Percentiles rank a stretch among this genome's conserved stretches.
phyloP scores from a whole-genome alignment of 805 yeast species.

The Candida ulmi region DNA sequence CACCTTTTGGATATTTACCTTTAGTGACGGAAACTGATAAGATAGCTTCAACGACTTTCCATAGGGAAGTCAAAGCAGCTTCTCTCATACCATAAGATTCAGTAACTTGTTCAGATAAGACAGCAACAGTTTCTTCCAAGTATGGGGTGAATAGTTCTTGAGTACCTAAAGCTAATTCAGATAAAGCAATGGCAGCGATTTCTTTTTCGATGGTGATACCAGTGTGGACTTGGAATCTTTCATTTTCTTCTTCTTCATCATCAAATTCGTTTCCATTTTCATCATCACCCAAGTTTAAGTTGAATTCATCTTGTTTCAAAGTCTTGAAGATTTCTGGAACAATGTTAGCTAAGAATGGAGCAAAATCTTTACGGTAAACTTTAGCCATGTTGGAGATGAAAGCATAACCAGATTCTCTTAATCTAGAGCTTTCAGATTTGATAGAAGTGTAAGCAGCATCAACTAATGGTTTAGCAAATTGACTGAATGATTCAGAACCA shows the following conservation, averaged over 20 bases:
- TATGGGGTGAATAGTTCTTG: constrained; percentile 74
- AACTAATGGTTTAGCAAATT: constrained; percentile 82
- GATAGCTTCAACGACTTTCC: constrained; percentile 78
- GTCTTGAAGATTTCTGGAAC: constrained; percentile 82
- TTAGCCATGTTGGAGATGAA: constrained; percentile 91
- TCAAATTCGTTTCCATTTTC: constrained; percentile 34
- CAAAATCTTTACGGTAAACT: constrained; percentile 87
- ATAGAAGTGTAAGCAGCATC: constrained; percentile 82
- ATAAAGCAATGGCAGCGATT: constrained; percentile 85
- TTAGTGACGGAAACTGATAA: constrained; percentile 44
- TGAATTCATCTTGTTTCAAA: constrained; percentile 82
- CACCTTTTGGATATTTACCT: constrained; percentile 55
- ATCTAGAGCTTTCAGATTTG: constrained; percentile 70
- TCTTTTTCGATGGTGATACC: constrained; percentile 96
- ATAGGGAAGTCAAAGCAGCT: constrained; percentile 74
- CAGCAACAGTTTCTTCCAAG: constrained; percentile 62
- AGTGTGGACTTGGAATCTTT: constrained; percentile 81
- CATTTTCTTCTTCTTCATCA: constrained; percentile 55
- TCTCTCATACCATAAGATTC: constrained; percentile 90
- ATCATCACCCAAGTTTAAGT: constrained; percentile 51
- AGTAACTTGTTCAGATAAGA: constrained; percentile 65
- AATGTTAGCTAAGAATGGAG: constrained; percentile 75
- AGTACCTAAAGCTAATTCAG: constrained; percentile 85
- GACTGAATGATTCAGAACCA: constrained; percentile 81
- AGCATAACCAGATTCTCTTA: constrained; percentile 92